Percentiles rank a stretch among this genome's conserved stretches.
These are phyloP conservation scores for Colletotrichum lentis DNA, from an alignment of 2,329 filamentous ascomycete species.

Conservation along the genomic window DNA sequence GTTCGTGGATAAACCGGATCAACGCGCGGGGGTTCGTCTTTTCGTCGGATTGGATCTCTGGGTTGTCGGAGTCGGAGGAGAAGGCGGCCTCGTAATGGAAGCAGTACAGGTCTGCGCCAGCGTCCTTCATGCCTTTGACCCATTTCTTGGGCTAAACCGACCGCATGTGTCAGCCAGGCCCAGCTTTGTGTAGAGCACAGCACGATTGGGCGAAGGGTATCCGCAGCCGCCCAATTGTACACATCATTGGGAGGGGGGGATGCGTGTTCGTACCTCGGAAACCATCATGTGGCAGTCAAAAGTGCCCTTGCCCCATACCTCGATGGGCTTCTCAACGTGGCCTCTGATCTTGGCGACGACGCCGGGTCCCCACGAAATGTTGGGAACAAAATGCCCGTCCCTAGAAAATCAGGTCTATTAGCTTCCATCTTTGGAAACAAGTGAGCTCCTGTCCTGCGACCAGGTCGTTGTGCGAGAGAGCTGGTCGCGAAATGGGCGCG, in stretches of 20 bases:
- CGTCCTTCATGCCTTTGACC: constrained; percentile 93
- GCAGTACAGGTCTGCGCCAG: constrained; percentile 98
- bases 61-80: constrained; percentile 83
- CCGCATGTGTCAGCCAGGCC: constrained; percentile 6
- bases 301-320: constrained; percentile 80
- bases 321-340: constrained; percentile 79
- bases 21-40: constrained; percentile 85
- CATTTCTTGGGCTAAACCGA: constrained; percentile 87
- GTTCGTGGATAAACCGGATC: constrained; percentile 88
- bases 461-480: constrained; percentile 2
- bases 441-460: constrained; percentile 6
- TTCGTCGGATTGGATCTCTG: constrained; percentile 71
- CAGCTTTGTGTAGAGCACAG: not conserved
- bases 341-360: constrained; percentile 93
- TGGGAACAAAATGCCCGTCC: constrained; percentile 99
- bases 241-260: not conserved
- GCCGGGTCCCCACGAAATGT: constrained; percentile 95
- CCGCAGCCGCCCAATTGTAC: not conserved
- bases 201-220: not conserved
- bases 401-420: constrained; percentile 53
- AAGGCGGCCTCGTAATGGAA: constrained; percentile 99
- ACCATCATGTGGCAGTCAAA: constrained; percentile 99
- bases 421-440: not conserved
- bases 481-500: constrained; percentile 26
- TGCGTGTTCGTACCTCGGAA: constrained; percentile 72